phyloP scores from a whole-genome alignment of 106 monocot species.

The Dendrobium chrysotoxum region DNA sequence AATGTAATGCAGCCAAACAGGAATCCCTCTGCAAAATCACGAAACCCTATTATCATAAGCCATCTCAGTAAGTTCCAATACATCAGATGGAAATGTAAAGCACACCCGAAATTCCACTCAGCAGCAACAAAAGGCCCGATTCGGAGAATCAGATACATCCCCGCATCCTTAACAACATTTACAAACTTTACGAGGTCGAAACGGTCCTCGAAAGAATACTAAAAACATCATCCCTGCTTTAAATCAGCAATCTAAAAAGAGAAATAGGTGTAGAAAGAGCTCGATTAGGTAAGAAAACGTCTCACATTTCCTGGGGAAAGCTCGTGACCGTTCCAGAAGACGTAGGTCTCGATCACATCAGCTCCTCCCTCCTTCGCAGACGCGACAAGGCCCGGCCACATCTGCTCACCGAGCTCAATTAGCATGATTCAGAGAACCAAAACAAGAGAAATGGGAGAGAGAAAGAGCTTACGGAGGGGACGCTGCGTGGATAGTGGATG shows the following conservation, averaged over 20 bases:
- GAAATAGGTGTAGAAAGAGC: not conserved
- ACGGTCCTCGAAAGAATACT: slow-evolving; percentile 89
- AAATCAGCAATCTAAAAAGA: not conserved
- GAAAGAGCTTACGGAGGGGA: slow-evolving; percentile 52
- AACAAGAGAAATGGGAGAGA: not conserved
- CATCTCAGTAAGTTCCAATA: not conserved
- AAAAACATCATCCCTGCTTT: not conserved
- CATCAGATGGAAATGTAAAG: not conserved
- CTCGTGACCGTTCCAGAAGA: slow-evolving; percentile 99
- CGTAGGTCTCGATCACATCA: slow-evolving; percentile 81
- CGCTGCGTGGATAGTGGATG: slow-evolving; percentile 99
- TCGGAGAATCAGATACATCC: slow-evolving; percentile 84
- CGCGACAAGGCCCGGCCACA: slow-evolving; percentile 89
- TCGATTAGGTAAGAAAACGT: not conserved
- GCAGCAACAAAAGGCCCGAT: slow-evolving; percentile 93
- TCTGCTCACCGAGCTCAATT: slow-evolving; percentile 22
- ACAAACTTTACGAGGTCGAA: slow-evolving; percentile 84
- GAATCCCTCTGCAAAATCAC: slow-evolving; percentile 60
- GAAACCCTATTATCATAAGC: not conserved
- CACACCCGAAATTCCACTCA: slow-evolving; percentile 85
- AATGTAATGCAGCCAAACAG: slow-evolving; percentile 92
- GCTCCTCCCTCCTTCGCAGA: slow-evolving; percentile 77
- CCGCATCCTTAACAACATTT: slow-evolving; percentile 64
- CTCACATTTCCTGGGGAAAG: slow-evolving; percentile 69
- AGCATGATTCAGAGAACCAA: not conserved